Base-by-base conservation (phyloP, 176 grass and related monocot species). In the Hsuehochloa calcarea region DNA sequence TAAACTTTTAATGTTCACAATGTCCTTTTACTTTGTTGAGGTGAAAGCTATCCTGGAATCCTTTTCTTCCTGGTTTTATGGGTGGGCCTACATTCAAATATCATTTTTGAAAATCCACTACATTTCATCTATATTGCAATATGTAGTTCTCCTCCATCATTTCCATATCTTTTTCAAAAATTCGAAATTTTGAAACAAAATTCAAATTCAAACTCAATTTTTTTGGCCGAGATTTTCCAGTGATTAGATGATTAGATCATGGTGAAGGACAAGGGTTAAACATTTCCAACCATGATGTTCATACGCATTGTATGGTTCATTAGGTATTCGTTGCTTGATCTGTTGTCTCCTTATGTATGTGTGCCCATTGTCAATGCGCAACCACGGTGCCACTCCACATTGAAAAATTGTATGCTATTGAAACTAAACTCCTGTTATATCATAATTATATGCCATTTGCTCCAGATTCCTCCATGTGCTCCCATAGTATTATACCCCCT, bases 361-460 rank as follows among this genome's bases (percentile, higher is more conserved):
- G 2, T 66, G 59, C n/a, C 60, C 43, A 80, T 35, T 76, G 22
- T 20, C 23, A 50, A 68, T 77, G 55, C 77, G 17, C 15, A 80
- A 19, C 0, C 26, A n/a, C 35, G 19, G 17, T 62, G 16, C 25
- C 7, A 82, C 22, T 83, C 29, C 70, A 74, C 55, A 83, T 14
- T 49, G 10, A 12, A 76, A 87, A 76, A 76, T 15, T 19, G 44
- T 69, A 82, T 75, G 10, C 51, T 51, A 37, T 31, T 88, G 52
- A 4, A 40, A 62, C 10, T 22, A 51, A 82, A 68, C 8, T 6
- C 55, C 15, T 26, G 19, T 64, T 27, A 50, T 25, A 27, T 50
- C 26, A 64, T 80, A 71, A 47, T 19, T 75, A 34, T 26, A 9
- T 31, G 46, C 25, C 49, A 45, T 62, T 35, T 68, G 35, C 12